Conservation (phyloP, 2,329 filamentous ascomycete genomes). For the Penicillium sp. region DNA sequence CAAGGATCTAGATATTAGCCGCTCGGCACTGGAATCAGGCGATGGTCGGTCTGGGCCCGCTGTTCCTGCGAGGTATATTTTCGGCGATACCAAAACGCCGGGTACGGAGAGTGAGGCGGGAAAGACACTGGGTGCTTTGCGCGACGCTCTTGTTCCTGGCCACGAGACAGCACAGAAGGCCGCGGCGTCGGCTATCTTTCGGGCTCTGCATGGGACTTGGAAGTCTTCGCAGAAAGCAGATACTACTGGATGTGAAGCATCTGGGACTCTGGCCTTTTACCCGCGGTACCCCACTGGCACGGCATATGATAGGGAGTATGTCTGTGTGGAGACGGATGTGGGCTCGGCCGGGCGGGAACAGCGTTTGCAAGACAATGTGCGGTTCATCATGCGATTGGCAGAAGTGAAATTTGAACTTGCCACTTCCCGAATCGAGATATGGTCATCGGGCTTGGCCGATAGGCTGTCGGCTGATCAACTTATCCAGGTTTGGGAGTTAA, state of each 20-base stretch:
- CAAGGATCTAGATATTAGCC: slow-evolving; percentile 54
- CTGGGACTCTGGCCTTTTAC: slow-evolving; percentile 65
- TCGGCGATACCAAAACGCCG: slow-evolving; percentile 27
- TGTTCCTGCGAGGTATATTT: slow-evolving; percentile 55
- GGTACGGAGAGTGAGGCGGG: slow-evolving; percentile 21
- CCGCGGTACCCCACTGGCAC: slow-evolving; percentile 56
- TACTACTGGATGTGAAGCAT: slow-evolving; percentile 49
- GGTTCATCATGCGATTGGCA: slow-evolving; percentile 17
- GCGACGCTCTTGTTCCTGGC: slow-evolving; percentile 33
- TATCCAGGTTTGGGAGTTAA: slow-evolving; percentile 10
- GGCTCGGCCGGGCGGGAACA: neutral
- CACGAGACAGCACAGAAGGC: slow-evolving; percentile 51
- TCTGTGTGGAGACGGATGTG: slow-evolving; percentile 25
- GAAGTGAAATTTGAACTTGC: slow-evolving; percentile 1
- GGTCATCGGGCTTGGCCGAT: slow-evolving; percentile 8
- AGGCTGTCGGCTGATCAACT: neutral
- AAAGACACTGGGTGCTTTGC: slow-evolving; percentile 52
- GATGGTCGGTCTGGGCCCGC: slow-evolving; percentile 41
- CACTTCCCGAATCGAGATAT: slow-evolving; percentile 15
- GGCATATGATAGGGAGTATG: slow-evolving; percentile 37
- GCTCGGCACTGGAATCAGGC: slow-evolving; percentile 38
- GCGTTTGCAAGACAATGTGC: neutral
- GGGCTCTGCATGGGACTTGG: slow-evolving; percentile 70
- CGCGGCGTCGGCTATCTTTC: slow-evolving; percentile 65
- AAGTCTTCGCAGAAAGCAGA: slow-evolving; percentile 47